phyloP scores from a whole-genome alignment of 2,329 filamentous ascomycete genomes.

The Colletotrichum endophyticum region DNA sequence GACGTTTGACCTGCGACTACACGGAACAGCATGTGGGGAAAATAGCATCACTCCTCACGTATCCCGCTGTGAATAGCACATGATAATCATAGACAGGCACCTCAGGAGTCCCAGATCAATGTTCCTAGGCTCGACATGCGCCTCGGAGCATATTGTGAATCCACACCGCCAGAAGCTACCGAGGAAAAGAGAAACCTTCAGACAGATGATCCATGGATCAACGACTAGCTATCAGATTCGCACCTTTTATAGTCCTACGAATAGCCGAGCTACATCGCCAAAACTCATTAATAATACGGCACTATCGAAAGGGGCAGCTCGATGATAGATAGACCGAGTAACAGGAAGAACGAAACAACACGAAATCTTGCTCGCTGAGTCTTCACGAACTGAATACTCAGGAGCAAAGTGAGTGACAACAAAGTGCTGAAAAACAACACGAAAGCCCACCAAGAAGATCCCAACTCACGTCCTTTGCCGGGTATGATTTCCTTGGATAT shows the following conservation, averaged over 20 bases:
- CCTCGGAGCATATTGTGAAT: neutral
- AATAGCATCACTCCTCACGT: accelerated
- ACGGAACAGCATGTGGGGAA: accelerated
- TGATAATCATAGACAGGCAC: neutral
- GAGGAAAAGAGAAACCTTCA: neutral
- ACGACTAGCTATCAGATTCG: neutral
- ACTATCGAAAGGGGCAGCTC: too few species aligned
- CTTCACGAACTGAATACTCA: neutral
- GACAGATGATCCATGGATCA: neutral
- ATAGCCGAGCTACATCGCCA: too few species aligned
- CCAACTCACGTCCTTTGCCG: too few species aligned
- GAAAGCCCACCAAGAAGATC: neutral
- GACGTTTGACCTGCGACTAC: neutral
- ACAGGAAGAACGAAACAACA: neutral
- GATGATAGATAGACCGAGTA: too few species aligned
- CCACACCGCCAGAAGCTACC: neutral
- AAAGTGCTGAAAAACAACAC: neutral
- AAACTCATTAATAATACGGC: too few species aligned
- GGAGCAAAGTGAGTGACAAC: neutral
- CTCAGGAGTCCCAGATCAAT: neutral
- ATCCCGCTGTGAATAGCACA: neutral
- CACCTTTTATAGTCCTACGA: too few species aligned
- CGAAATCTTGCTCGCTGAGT: neutral
- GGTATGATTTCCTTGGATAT: too few species aligned
- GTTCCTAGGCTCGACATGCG: neutral